Conservation (phyloP, 345 rosid genomes). For the Psidium guajava region DNA sequence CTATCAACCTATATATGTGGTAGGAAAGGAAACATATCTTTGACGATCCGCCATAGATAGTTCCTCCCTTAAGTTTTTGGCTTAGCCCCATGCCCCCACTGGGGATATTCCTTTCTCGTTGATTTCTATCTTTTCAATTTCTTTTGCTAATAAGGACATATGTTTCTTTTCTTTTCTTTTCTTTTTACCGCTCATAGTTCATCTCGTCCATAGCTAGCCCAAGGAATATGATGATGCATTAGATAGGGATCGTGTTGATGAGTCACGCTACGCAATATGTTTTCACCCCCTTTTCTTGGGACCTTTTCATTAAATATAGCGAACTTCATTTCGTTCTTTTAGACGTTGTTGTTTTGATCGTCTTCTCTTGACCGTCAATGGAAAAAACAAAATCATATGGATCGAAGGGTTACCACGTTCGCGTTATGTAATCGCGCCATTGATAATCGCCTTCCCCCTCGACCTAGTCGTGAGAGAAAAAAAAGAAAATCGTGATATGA, state of each 20-base stretch:
- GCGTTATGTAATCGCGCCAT: fast-evolving
- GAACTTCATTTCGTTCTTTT: neutral
- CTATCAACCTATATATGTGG: neutral
- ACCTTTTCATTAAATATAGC: neutral
- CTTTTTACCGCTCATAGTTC: neutral
- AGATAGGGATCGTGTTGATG: neutral
- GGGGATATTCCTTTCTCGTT: neutral
- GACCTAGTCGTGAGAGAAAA: fast-evolving
- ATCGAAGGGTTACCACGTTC: fast-evolving
- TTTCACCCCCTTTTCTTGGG: neutral
- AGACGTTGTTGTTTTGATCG: fast-evolving
- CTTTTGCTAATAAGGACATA: neutral
- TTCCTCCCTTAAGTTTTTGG: neutral
- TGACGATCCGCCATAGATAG: neutral
- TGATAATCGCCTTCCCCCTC: neutral
- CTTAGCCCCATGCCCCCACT: neutral
- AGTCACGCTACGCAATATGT: no score
- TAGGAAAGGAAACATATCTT: neutral
- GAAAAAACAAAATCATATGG: fast-evolving
- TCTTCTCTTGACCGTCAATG: fast-evolving
- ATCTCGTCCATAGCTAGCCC: neutral
- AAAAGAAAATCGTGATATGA: neutral
- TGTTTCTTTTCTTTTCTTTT: fast-evolving
- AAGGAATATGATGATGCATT: neutral
- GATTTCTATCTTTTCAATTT: neutral